Base-by-base conservation (phyloP, 768 basidiomycete genomes). In the Lanmaoa rubissima region DNA sequence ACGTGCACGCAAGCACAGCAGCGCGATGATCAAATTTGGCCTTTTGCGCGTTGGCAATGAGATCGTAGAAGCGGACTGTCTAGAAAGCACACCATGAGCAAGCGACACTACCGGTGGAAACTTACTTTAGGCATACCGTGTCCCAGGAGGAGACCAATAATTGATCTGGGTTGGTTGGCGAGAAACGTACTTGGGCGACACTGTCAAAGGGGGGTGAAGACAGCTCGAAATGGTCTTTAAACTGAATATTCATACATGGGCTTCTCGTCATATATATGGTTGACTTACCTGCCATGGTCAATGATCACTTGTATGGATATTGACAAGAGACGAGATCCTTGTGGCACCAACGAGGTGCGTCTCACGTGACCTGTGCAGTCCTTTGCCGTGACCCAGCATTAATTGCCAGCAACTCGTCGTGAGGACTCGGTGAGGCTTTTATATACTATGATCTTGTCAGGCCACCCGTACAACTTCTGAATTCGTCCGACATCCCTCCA, bases 61-160 rank as follows among this genome's bases (percentile, higher is more conserved):
- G 61, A 62, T 84, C 73, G 75, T 87, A 76, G 63, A 84, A 66
- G 66, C 86, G 60, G 68, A 90, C 68, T 68, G 83, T 76, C 91
- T 90, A 65, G n/a, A 53, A 28, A 5, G 16, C 38, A 76, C 75
- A 36, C 76, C 73, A 38, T 59, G 41, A 49, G 43, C 74, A 73
- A 77, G 54, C 40, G 44, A 14, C 3, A 21, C 17, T n/a, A 28
- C 32, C 61, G 8, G 46, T 42, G 10, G 31, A 38, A 53, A 44
- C 56, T 38, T 31, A 54, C 36, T 24, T 52, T 55, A 42, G 6
- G 63, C 76, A 31, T 65, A 81, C 82, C 60, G 90, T 84, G 72
- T 98, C 96, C 96, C 96, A 98, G 58, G 90, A 88, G 13, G 92
- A 84, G 17, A 90, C 91, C 0, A 98, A 75, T 1, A 98, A 75